Conservation (phyloP, 345 rosid genomes). For the Luvunga scandens region DNA sequence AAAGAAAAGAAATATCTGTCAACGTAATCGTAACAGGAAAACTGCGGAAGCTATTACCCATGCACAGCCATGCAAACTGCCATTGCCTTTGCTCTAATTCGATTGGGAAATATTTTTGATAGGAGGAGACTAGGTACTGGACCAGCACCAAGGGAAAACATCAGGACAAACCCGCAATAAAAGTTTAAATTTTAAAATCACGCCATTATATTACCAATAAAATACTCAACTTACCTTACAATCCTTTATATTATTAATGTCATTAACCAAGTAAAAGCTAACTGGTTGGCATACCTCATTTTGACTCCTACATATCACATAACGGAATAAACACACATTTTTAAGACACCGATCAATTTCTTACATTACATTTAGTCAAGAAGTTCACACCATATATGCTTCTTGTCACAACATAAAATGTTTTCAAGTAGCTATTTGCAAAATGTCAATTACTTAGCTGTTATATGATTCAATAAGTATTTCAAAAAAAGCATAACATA, state of each 20-base stretch:
- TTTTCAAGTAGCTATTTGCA: background rate
- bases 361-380: background rate
- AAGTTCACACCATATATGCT: background rate
- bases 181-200: constrained; percentile 2
- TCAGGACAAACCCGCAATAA: constrained; percentile 70
- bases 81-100: constrained; percentile 88
- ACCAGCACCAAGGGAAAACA: constrained; percentile 85
- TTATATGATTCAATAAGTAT: background rate
- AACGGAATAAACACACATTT: background rate
- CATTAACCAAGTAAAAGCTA: background rate
- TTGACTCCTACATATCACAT: background rate
- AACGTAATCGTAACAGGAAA: background rate
- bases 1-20: background rate
- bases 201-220: background rate
- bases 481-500: background rate
- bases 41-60: constrained; percentile 56
- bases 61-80: constrained; percentile 89
- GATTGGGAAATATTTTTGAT: constrained; percentile 85
- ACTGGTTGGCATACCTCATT: background rate
- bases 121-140: constrained; percentile 89
- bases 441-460: background rate
- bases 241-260: background rate
- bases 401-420: background rate
- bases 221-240: background rate
- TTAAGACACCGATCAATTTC: background rate